These are phyloP conservation scores for Microbotryomycetes sp. DNA, from an alignment of 1,284 basidiomycete genomes.

Conservation along the genomic window DNA sequence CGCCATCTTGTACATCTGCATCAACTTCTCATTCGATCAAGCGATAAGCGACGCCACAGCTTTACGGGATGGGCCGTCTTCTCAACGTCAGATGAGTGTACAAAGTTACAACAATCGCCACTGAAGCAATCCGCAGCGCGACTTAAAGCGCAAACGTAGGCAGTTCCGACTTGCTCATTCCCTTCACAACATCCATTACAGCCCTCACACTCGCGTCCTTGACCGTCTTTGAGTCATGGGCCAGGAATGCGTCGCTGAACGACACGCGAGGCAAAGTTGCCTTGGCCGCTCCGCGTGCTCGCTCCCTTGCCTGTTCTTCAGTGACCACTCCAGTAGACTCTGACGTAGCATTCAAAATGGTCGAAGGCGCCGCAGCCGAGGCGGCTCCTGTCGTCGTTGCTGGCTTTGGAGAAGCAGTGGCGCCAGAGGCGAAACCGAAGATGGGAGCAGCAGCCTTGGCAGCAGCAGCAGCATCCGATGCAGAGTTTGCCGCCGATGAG, in stretches of 20 bases:
- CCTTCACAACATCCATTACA: neutral
- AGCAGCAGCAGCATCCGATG: neutral
- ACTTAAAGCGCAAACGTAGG: neutral
- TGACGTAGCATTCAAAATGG: neutral
- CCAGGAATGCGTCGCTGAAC: neutral
- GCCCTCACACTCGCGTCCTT: neutral
- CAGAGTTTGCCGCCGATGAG: too few species aligned
- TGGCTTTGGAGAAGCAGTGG: constrained; percentile 3
- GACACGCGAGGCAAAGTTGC: neutral
- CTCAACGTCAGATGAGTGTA: too few species aligned
- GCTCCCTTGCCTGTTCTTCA: too few species aligned
- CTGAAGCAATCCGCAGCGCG: neutral
- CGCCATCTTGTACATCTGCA: too few species aligned
- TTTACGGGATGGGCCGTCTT: too few species aligned
- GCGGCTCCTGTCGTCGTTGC: neutral
- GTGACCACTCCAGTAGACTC: too few species aligned
- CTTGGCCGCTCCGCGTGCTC: neutral
- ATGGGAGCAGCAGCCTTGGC: neutral
- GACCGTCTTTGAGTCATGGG: neutral
- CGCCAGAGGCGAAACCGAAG: neutral
- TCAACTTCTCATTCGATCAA: too few species aligned
- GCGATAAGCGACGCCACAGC: too few species aligned
- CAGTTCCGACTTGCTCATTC: neutral
- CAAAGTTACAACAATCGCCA: too few species aligned
- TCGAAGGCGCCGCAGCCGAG: neutral